A percentile compares a stretch with the other conserved stretches of the same genome.
Evolutionary conservation across 2,329 filamentous ascomycete species (phyloP).

Genomic region (Pseudogymnoascus sp.): DNA sequence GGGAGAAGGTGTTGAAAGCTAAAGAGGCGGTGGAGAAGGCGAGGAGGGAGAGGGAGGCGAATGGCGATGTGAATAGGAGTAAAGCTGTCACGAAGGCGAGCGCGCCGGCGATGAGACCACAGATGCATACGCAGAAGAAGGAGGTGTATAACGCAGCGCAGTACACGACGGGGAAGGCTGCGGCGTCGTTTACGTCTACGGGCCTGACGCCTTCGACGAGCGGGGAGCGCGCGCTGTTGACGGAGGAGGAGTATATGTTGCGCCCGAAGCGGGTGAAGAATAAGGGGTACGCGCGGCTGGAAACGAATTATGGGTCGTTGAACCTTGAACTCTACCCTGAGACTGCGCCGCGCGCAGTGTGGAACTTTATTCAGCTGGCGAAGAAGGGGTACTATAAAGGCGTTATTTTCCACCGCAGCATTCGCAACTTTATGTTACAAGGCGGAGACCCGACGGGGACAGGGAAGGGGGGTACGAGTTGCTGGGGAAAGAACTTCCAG

Average conservation of each 20-base stretch:
- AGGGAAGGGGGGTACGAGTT: slow-evolving; percentile 77
- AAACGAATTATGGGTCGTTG: slow-evolving; percentile 75
- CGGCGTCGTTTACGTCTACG: slow-evolving; percentile 91
- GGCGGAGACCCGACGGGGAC: slow-evolving; percentile 91
- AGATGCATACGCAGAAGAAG: slow-evolving; percentile 49
- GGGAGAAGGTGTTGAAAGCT: slow-evolving; percentile 77
- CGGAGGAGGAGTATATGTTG: slow-evolving; percentile 95
- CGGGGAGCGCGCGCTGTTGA: slow-evolving; percentile 74
- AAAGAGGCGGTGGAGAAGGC: slow-evolving; percentile 92
- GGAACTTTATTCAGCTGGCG: slow-evolving; percentile 87
- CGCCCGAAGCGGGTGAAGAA: slow-evolving; percentile 80
- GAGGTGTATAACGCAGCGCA: slow-evolving; percentile 75
- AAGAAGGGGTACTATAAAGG: slow-evolving; percentile 85
- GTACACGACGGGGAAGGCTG: slow-evolving; percentile 84
- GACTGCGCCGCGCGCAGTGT: slow-evolving; percentile 84
- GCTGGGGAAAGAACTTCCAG: slow-evolving; percentile 90
- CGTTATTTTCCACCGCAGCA: slow-evolving; percentile 85
- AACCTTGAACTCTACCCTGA: slow-evolving; percentile 89
- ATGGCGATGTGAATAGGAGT: slow-evolving; percentile 49
- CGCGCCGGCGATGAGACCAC: slow-evolving; percentile 29
- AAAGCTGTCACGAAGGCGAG: slow-evolving; percentile 30
- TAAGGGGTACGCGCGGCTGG: slow-evolving; percentile 85
- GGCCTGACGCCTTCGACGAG: slow-evolving; percentile 89
- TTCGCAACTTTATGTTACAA: slow-evolving; percentile 96
- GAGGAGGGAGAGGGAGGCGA: slow-evolving; percentile 60